phyloP scores from a whole-genome alignment of 2,329 filamentous ascomycete genomes.

The Hypoxylon sp. region DNA sequence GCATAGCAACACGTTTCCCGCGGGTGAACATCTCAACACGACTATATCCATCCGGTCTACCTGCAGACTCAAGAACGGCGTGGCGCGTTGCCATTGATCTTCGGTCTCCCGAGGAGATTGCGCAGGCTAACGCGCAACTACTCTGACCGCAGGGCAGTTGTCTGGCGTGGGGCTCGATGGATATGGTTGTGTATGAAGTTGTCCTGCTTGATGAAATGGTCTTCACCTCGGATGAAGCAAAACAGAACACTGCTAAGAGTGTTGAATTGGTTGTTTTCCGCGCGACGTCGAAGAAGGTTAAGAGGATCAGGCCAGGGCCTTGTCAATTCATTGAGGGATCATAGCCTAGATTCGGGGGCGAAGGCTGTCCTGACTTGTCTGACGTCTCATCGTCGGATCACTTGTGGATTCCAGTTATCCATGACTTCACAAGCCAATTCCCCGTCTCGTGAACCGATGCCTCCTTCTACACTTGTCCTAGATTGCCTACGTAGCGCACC shows the following conservation, averaged over 20 bases:
- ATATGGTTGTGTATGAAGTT: slow-evolving; percentile 29
- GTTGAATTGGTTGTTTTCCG: slow-evolving; percentile 26
- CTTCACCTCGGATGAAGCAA: slow-evolving; percentile 7
- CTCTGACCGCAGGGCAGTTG: slow-evolving; percentile 29
- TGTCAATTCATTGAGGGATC: not conserved
- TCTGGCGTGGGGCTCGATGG: slow-evolving; percentile 19
- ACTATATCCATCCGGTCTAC: slow-evolving; percentile 24
- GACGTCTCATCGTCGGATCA: not conserved
- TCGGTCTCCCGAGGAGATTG: slow-evolving; percentile 19
- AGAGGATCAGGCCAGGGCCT: not conserved
- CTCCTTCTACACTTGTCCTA: not conserved
- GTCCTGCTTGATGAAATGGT: slow-evolving; percentile 26
- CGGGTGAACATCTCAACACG: slow-evolving; percentile 9
- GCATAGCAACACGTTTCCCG: not conserved
- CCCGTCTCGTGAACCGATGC: not conserved
- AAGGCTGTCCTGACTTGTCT: no score
- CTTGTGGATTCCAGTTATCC: not conserved
- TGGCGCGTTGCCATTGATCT: slow-evolving; percentile 21
- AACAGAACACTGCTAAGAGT: slow-evolving; percentile 4
- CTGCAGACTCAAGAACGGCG: slow-evolving; percentile 3
- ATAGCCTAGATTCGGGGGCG: no score
- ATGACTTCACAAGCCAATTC: not conserved
- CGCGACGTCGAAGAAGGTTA: slow-evolving; percentile 7
- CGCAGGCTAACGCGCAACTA: slow-evolving; percentile 12
- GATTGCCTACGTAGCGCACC: not conserved